Conservation (phyloP, 768 basidiomycete species). For the Pisolithus microcarpus region DNA sequence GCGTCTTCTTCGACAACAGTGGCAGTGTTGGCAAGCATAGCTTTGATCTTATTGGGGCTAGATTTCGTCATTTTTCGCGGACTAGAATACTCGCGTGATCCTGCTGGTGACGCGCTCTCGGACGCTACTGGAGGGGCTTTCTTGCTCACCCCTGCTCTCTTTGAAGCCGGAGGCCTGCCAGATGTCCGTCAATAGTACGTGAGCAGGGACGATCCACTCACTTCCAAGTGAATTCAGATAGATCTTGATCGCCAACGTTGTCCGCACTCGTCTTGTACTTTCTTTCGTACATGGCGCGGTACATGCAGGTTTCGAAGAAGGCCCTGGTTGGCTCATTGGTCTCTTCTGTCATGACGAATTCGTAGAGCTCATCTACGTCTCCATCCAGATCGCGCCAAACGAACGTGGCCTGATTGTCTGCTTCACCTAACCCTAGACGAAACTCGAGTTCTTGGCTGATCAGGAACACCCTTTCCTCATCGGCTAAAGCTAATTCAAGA, state of each 20-base stretch:
- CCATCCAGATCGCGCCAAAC: constrained; percentile 89
- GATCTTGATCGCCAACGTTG: constrained; percentile 53
- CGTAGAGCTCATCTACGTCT: constrained; percentile 88
- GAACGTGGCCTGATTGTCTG: constrained; percentile 73
- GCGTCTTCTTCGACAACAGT: constrained; percentile 39
- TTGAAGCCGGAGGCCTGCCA: constrained; percentile 18
- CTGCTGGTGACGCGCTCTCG: constrained; percentile 4
- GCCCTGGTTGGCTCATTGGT: constrained; percentile 73
- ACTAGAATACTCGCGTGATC: constrained; percentile 5
- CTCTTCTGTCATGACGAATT: constrained; percentile 76
- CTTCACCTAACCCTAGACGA: constrained; percentile 60
- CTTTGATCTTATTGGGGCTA: constrained; percentile 11
- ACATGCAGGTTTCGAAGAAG: constrained; percentile 91
- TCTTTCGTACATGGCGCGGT: constrained; percentile 94
- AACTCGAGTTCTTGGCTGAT: constrained; percentile 89
- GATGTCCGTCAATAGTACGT: neutral
- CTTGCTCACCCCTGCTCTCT: constrained; percentile 13
- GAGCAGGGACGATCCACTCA: constrained; percentile 32
- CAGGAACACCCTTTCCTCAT: constrained; percentile 89
- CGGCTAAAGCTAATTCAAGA: constrained; percentile 45
- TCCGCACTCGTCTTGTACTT: constrained; percentile 74
- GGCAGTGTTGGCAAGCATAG: constrained; percentile 13
- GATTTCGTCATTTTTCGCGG: constrained; percentile 7
- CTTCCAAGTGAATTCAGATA: constrained; percentile 80
- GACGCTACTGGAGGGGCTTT: constrained; percentile 9